Base-by-base conservation (phyloP, 495 filamentous ascomycete species). In the Penicillium herquei region DNA sequence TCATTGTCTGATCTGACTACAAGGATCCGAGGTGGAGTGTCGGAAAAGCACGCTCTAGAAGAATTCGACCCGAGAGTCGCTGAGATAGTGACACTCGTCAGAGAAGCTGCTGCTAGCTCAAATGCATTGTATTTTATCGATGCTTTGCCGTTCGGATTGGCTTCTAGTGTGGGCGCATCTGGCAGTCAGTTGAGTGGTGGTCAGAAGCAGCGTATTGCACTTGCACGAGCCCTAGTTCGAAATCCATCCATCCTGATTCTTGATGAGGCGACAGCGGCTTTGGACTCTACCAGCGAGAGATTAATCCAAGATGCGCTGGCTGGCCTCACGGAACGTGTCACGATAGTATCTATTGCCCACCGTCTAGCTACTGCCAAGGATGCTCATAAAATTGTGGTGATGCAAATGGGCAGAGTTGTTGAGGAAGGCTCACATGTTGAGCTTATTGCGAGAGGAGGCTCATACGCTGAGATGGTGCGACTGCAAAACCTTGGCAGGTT, bases 191-290 rank as follows among this genome's bases (percentile, higher is more conserved):
- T 88, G n/a, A 83, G 79, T 11, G 81, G 81, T 14, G 81, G 83
- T 6, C 83, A 87, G 52, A 81, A 79, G 42, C 85, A 88, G 58
- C 70, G 84, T 9, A 68, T 87, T 46, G 77, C 87, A 14, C 82
- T 91, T 40, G 87, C 87, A 0, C 76, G 86, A 30, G 84, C 82
- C n/a, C 81, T 89, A 21, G 80, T 93, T 33, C 87, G 87, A 54
- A 76, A 87, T 45, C 89, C 91, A 0, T 80, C 80, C 26, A 82
- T 94, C 54, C 68, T 96, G 3, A 84, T 94, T 33, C 75, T 96
- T 1, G 89, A 93, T 61, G 90, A 95, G 65, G 89, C 90, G 7
- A 92, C 89, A 1, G 82, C 63, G 4, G 71, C 71, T 26, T 32
- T 83, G n/a, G 79, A 83, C 63, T 80, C 80, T 0, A 70, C 71